Conservation (phyloP, 164 flowering plant genomes). For the Platanus orientalis region DNA sequence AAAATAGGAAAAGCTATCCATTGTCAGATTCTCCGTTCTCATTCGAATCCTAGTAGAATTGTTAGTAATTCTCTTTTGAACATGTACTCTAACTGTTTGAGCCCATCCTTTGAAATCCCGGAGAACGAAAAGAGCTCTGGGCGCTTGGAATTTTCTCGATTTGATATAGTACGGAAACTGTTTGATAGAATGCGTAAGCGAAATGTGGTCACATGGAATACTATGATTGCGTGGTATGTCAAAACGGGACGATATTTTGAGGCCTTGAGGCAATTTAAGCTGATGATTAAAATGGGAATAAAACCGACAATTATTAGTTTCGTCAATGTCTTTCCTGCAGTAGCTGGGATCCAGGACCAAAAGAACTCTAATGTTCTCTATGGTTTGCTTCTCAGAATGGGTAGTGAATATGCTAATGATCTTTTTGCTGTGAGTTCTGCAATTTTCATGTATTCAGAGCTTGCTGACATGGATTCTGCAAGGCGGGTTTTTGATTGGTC, state of each 20-base stretch:
- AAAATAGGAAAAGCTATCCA: conserved; percentile 70
- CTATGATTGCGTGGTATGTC: conserved; percentile 69
- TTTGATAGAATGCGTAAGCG: conserved; percentile 61
- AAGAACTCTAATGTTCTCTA: conserved; percentile 40
- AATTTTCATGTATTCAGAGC: conserved; percentile 62
- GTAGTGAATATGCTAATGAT: conserved; percentile 49
- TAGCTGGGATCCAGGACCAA: conserved; percentile 32
- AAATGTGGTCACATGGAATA: conserved; percentile 80
- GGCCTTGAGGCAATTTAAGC: conserved; percentile 49
- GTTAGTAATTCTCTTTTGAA: conserved; percentile 75
- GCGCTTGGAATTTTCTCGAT: conserved; percentile 1
- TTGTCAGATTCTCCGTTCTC: conserved; percentile 58
- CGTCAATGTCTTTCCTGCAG: conserved; percentile 74
- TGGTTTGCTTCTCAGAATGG: conserved; percentile 63
- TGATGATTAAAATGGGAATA: conserved; percentile 57
- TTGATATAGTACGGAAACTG: conserved; percentile 51
- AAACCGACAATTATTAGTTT: conserved; percentile 67
- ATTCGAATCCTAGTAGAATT: conserved; percentile 44
- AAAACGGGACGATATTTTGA: conserved; percentile 40
- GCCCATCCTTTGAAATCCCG: conserved; percentile 3
- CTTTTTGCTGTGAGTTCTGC: conserved; percentile 71
- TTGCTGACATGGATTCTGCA: conserved; percentile 51
- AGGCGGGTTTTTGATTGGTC: conserved; percentile 55
- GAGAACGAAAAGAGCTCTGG: conserved; percentile 3
- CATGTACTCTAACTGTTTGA: conserved; percentile 65